A percentile compares a stretch with the other conserved stretches of the same genome.
Evolutionary conservation across 2,329 filamentous ascomycete genomes (phyloP).

Genomic region (Pseudogymnoascus sp.): DNA sequence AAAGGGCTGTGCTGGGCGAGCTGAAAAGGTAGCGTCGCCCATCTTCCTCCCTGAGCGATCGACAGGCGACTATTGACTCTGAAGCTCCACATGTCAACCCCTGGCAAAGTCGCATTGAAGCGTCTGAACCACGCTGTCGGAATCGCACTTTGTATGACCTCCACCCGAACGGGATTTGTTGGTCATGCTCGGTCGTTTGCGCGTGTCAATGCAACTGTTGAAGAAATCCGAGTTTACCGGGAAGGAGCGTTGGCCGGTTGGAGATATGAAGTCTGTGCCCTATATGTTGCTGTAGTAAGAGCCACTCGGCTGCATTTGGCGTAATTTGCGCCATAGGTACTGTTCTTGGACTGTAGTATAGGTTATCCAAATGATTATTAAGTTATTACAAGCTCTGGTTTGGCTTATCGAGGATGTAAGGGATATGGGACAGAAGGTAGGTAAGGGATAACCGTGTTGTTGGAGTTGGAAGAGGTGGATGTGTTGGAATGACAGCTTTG

Average conservation of each 20-base stretch:
- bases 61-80: neutral
- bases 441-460: neutral
- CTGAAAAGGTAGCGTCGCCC: neutral
- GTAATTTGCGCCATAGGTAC: neutral
- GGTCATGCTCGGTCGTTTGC: neutral
- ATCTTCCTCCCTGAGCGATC: neutral
- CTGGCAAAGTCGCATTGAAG: neutral
- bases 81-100: conserved; percentile 3
- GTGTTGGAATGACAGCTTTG: neutral
- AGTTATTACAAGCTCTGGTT: neutral
- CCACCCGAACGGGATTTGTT: neutral
- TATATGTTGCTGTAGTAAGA: neutral
- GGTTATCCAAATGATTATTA: neutral
- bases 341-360: neutral
- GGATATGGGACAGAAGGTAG: neutral
- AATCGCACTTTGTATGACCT: neutral
- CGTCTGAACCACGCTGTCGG: conserved; percentile 1
- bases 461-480: neutral
- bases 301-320: neutral
- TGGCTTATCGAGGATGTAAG: neutral
- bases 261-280: neutral
- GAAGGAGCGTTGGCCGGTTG: neutral
- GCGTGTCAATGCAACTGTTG: neutral
- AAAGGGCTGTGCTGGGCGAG: neutral
- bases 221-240: neutral